phyloP scores from a whole-genome alignment of 1,139 yeast genomes.

The Pneumocystis wakefieldiae region DNA sequence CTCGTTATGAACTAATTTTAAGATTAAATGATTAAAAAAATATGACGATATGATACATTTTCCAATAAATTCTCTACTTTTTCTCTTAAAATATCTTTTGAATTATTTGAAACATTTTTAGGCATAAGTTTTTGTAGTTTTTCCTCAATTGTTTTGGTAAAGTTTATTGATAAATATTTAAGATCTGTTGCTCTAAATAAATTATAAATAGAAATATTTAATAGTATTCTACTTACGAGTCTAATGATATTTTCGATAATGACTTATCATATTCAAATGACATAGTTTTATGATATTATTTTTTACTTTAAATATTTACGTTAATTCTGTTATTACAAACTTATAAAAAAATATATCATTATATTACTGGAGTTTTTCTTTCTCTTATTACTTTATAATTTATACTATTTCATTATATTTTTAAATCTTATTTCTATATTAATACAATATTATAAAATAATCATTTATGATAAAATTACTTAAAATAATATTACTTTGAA shows the following conservation, averaged over 20 bases:
- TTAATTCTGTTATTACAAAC: not conserved
- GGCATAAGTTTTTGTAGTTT: not conserved
- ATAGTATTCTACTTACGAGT: not conserved
- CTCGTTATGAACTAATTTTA: not conserved
- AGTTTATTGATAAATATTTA: not conserved
- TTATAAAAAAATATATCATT: not conserved
- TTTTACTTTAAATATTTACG: not conserved
- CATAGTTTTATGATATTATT: not conserved
- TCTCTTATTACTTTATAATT: not conserved
- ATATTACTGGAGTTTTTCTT: not conserved
- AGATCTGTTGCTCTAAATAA: not conserved
- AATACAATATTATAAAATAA: too few relatives aligned
- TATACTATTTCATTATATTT: too few relatives aligned
- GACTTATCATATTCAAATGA: not conserved
- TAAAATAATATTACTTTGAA: too few relatives aligned
- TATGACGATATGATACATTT: not conserved
- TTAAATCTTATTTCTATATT: too few relatives aligned
- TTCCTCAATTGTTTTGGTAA: not conserved
- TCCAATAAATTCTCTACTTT: not conserved
- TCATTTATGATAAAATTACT: too few relatives aligned
- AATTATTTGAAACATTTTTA: not conserved
- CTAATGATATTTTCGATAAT: not conserved
- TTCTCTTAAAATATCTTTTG: not conserved
- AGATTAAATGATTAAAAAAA: not conserved
- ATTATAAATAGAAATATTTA: not conserved